Evolutionary conservation across 495 filamentous ascomycete genomes (phyloP), one percentile per base, ranked within the genome.

Genomic region (Podospora fimiseda): DNA sequence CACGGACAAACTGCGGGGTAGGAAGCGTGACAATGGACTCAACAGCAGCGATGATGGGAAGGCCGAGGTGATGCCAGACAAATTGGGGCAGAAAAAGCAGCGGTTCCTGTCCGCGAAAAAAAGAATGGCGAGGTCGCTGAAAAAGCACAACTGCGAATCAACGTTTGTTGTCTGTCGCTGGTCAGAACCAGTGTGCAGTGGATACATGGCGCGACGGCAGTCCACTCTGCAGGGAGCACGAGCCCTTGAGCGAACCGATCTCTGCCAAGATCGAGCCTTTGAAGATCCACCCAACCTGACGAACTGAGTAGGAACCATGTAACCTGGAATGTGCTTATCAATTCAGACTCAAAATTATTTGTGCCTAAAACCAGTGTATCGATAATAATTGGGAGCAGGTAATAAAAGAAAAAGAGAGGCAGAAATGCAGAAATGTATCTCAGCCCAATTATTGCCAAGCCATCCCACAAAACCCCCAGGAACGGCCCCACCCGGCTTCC

Each of bases 191-290:
- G 44, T n/a, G n/a, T 47, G 44, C 20, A 47, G 21, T 24, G 13
- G 39, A 41, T n/a, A 24, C 23, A 15, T 20, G 20, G 44, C 44
- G 44, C 44, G 39, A 41, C 16, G 21, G 44, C 9, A 47, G 14
- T 14, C 22, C 22, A 47, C 20, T 47, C 44, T 47, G 44, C 44
- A 47, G 23, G 42, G 44, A 30, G 44, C 44, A 47, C 44, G 44
- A 47, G 44, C 44, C 44, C 21, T 14, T 13, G 42, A 44, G 42
- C 42, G 18, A 8, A 21, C 22, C 15, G 44, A 27, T 46, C 3
- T 2, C 15, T 46, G 43, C 43, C 43, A 46, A 46, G 43, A 8
- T 22, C 42, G 9, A 22, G 42, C 20, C 19, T 20, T 7, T 9
- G 20, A 22, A 46, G 27, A 33, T 33, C 27, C 27, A 5, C 5